A percentile compares a stretch with the other conserved stretches of the same genome.
These are phyloP conservation scores for Schizochytrium sp. DNA, from an alignment of 108 stramenopile species.

Conservation along the genomic window DNA sequence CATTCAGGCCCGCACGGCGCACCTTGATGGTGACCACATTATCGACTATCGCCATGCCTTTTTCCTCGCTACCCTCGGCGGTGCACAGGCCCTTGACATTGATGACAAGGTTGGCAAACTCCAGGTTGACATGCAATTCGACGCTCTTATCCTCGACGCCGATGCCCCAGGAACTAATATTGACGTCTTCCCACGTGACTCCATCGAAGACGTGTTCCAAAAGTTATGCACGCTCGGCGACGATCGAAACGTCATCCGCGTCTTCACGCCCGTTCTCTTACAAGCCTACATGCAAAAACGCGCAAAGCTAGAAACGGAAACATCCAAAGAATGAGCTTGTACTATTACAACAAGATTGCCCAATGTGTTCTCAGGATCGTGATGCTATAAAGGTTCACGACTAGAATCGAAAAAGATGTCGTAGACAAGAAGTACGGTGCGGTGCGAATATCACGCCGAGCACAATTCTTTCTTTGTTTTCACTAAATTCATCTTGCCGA, in stretches of 20 bases:
- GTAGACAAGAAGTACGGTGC: no score
- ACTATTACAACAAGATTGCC: background rate
- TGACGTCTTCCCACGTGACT: conserved; percentile 23
- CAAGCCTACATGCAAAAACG: background rate
- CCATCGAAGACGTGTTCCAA: conserved; percentile 34
- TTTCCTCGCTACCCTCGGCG: conserved; percentile 60
- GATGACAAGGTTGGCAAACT: conserved; percentile 47
- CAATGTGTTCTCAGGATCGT: background rate
- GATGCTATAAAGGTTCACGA: no score
- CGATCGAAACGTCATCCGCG: conserved; percentile 40
- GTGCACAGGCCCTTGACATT: conserved; percentile 54
- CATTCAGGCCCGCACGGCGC: background rate
- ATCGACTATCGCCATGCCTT: conserved; percentile 56
- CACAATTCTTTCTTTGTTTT: no score
- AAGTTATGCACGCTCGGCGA: conserved; percentile 49
- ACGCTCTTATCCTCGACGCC: conserved; percentile 39
- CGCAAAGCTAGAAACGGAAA: background rate
- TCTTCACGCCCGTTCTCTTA: conserved; percentile 27
- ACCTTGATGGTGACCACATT: conserved; percentile 8
- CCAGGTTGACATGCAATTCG: conserved; percentile 53
- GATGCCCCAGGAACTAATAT: background rate
- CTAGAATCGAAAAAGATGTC: no score
- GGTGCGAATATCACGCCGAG: no score
- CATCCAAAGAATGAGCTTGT: background rate
- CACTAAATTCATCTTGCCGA: no score